phyloP scores from a whole-genome alignment of 805 yeast species.

The Suhomyces kilbournensis region DNA sequence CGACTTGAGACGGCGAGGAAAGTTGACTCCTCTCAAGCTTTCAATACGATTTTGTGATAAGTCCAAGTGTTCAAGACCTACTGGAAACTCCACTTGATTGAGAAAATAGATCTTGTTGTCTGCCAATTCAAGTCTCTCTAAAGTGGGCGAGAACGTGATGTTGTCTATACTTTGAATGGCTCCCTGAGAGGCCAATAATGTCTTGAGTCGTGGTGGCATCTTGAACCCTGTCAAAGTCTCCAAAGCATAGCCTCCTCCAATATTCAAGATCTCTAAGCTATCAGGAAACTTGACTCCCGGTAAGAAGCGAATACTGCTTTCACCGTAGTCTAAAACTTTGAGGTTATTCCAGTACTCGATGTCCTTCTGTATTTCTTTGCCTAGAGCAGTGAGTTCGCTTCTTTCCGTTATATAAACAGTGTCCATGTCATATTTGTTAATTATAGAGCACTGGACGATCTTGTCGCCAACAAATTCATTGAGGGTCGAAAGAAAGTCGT shows the following conservation, averaged over 20 bases:
- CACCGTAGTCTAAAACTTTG: conserved; percentile 34
- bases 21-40: conserved; percentile 32
- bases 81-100: conserved; percentile 39
- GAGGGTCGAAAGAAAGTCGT: conserved; percentile 20
- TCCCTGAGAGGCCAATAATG: conserved; percentile 33
- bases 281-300: conserved; percentile 42
- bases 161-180: conserved; percentile 34
- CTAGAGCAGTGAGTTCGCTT: conserved; percentile 29
- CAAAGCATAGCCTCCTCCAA: conserved; percentile 39
- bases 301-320: conserved; percentile 33
- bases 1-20: conserved; percentile 30
- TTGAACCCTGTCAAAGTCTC: conserved; percentile 40
- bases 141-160: conserved; percentile 30
- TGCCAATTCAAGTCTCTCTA: conserved; percentile 31
- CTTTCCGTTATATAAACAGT: conserved; percentile 34
- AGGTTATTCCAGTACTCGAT: conserved; percentile 33
- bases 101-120: conserved; percentile 39
- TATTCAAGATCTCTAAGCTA: conserved; percentile 32
- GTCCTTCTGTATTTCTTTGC: conserved; percentile 38
- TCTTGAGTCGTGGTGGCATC: conserved; percentile 30
- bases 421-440: conserved; percentile 33
- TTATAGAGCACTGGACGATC: conserved; percentile 38
- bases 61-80: conserved; percentile 26
- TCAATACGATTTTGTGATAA: conserved; percentile 41
- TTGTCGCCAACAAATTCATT: conserved; percentile 21